Conservation (phyloP, 192 early-diverging fungal species). For the Geosiphon pyriformis region DNA sequence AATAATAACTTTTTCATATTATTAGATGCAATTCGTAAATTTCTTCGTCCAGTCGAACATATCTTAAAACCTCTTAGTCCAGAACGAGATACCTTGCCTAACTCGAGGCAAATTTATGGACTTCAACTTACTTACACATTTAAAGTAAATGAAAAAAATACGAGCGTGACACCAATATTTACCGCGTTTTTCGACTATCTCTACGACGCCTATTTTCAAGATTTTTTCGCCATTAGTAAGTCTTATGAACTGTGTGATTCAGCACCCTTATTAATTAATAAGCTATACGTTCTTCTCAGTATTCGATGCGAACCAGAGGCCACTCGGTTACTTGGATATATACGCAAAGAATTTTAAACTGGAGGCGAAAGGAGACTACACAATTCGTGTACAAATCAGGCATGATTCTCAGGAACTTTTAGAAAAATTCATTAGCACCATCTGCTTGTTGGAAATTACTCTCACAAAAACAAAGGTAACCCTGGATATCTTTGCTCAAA, state of each 20-base stretch:
- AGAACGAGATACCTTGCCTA: slow-evolving; percentile 73
- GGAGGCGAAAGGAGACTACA: slow-evolving; percentile 76
- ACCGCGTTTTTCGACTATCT: slow-evolving; percentile 58
- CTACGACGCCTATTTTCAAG: slow-evolving; percentile 77
- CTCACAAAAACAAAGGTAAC: slow-evolving; percentile 52
- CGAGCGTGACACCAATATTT: slow-evolving; percentile 52
- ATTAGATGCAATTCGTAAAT: slow-evolving; percentile 57
- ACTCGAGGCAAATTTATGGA: slow-evolving; percentile 60
- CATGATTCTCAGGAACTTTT: slow-evolving; percentile 62
- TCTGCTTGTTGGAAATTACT: slow-evolving; percentile 60
- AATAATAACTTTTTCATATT: background rate
- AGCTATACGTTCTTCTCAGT: slow-evolving; percentile 41
- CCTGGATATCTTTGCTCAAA: slow-evolving; percentile 46
- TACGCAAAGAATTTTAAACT: slow-evolving; percentile 69
- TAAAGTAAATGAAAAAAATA: slow-evolving; percentile 45
- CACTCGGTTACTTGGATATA: slow-evolving; percentile 62
- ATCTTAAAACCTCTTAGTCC: slow-evolving; percentile 55
- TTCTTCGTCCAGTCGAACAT: slow-evolving; percentile 60
- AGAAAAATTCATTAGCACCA: slow-evolving; percentile 64
- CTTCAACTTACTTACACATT: slow-evolving; percentile 74
- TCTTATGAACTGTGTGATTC: background rate
- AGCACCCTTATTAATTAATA: background rate
- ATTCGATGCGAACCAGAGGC: slow-evolving; percentile 76
- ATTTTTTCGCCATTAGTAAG: slow-evolving; percentile 53
- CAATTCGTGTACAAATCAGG: slow-evolving; percentile 71